Evolutionary conservation across 1,284 basidiomycete species (phyloP).

Genomic region (Heterobasidion annosum): DNA sequence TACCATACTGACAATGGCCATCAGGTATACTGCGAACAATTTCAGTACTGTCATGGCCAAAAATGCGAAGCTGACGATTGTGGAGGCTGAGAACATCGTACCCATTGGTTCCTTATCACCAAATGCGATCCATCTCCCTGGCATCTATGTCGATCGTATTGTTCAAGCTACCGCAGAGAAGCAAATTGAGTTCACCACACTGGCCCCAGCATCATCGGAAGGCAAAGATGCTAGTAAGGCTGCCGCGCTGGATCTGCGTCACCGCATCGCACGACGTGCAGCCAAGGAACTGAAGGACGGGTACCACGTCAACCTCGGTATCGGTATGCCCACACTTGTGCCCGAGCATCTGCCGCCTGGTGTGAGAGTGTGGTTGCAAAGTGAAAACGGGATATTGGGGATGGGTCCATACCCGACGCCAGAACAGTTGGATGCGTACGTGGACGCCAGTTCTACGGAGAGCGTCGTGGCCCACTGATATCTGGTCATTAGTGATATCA

Average conservation of each 20-base stretch:
- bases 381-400: slow-evolving; percentile 91
- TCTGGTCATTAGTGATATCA: slow-evolving; percentile 57
- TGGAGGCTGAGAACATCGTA: slow-evolving; percentile 94
- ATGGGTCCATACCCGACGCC: slow-evolving; percentile 92
- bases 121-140: slow-evolving; percentile 78
- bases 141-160: slow-evolving; percentile 85
- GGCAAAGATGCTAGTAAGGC: slow-evolving; percentile 35
- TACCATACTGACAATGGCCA: neutral
- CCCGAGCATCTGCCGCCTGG: slow-evolving; percentile 75
- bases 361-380: slow-evolving; percentile 88
- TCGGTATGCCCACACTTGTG: slow-evolving; percentile 92
- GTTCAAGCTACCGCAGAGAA: slow-evolving; percentile 74
- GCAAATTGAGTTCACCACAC: slow-evolving; percentile 70
- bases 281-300: slow-evolving; percentile 90
- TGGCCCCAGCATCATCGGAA: slow-evolving; percentile 35
- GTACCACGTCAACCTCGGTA: slow-evolving; percentile 65
- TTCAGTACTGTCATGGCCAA: slow-evolving; percentile 84
- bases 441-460: slow-evolving; percentile 9
- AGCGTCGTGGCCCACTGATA: neutral
- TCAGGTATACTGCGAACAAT: slow-evolving; percentile 84
- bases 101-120: slow-evolving; percentile 80
- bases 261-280: slow-evolving; percentile 79
- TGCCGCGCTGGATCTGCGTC: slow-evolving; percentile 38
- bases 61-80: slow-evolving; percentile 86
- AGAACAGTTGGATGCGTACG: slow-evolving; percentile 84